Evolutionary conservation across 495 filamentous ascomycete species (phyloP), one percentile per base, ranked within the genome.

Genomic region (Penicillium ucsense): DNA sequence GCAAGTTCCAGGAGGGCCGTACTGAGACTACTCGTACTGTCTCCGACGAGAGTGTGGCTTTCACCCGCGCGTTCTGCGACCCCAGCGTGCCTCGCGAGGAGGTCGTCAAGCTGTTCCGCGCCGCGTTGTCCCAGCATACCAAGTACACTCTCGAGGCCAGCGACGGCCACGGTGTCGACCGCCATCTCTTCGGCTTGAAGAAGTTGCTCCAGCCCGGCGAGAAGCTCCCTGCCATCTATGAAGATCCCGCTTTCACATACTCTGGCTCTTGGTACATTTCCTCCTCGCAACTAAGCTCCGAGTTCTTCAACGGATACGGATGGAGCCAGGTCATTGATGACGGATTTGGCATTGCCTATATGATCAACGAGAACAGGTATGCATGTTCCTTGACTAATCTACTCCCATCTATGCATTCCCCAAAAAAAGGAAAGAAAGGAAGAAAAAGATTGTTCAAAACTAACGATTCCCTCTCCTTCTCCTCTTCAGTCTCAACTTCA

Each of bases 221-320:
- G 74, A 79, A 85, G 49, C 38, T 92, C 11, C 94, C 94, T 5
- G 78, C 75, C 1, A 67, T 99, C 27, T 99, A 82, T 74, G 75
- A 84, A 67, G 94, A 99, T 63, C 86, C 89, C 1, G 83, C 89
- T 31, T 97, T 77, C 65, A 56, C 68, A 7, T 99, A 99, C 73
- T 88, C 83, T 42, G 72, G 75, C 62, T 89, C 80, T 31, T 99
- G 94, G 94, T 95, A 79, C 70, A 67, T 99, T 50, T 88, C 82
- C 31, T 88, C 83, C 33, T 84, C 78, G 55, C 94, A 99, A 77
- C 69, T 99, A 62, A 90, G 84, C 70, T 88, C 83, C 30, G 94
- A 99, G 76, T 94, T 81, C 74, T 99, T 97, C 75, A 97, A 99
- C 63, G 94, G 94, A 10, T 99, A 99, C 72, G 94, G 94, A 31